Percentiles rank a stretch among this genome's conserved stretches.
phyloP scores from a whole-genome alignment of 2,329 filamentous ascomycete species.

The Periconia digitata region DNA sequence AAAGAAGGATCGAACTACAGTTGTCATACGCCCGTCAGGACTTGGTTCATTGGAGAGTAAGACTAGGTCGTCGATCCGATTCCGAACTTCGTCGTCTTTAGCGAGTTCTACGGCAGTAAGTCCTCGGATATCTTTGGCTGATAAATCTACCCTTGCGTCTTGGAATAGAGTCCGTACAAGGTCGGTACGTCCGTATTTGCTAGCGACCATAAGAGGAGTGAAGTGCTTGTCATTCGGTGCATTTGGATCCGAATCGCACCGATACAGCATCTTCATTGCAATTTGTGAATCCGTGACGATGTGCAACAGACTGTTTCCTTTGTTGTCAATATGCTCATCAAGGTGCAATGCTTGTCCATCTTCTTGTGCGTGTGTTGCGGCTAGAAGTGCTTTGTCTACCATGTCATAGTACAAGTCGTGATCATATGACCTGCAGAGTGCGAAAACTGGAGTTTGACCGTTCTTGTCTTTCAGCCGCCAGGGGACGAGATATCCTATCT shows the following conservation, averaged over 20 bases:
- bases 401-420: constrained; percentile 83
- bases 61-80: constrained; percentile 91
- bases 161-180: constrained; percentile 87
- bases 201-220: constrained; percentile 95
- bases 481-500: constrained; percentile 75
- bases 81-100: constrained; percentile 96
- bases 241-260: constrained; percentile 94
- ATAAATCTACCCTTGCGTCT: constrained; percentile 83
- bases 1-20: constrained; percentile 93
- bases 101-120: constrained; percentile 94
- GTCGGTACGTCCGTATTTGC: constrained; percentile 94
- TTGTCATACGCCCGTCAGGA: constrained; percentile 79
- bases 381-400: constrained; percentile 78
- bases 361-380: constrained; percentile 72
- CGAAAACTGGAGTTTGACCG: constrained; percentile 96
- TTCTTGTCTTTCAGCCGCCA: constrained; percentile 95
- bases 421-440: constrained; percentile 92
- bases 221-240: constrained; percentile 93
- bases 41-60: constrained; percentile 69
- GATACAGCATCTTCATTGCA: constrained; percentile 72
- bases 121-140: constrained; percentile 80
- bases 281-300: constrained; percentile 86
- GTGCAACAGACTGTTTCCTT: constrained; percentile 94
- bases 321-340: constrained; percentile 88
- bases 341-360: constrained; percentile 82